Conservation (phyloP, 2,329 filamentous ascomycete genomes). For the Emergomyces orientalis region DNA sequence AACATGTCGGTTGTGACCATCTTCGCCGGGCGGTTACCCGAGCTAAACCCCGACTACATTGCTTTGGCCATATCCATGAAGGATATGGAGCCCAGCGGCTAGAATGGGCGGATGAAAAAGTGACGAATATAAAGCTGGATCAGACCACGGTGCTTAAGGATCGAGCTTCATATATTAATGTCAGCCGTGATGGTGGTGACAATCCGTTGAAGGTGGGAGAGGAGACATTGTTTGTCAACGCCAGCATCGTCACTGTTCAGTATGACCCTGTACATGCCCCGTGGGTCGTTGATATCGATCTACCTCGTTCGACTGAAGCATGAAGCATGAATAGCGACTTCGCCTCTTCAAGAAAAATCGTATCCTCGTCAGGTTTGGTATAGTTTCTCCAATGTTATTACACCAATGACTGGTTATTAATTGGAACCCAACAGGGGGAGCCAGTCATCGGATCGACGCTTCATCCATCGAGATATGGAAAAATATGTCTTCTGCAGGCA, state of each 20-base stretch:
- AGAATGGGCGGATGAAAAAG: conserved; percentile 17
- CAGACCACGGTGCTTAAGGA: conserved; percentile 24
- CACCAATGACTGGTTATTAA: neutral
- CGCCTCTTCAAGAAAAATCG: neutral
- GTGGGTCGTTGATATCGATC: conserved; percentile 49
- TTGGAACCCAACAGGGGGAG: neutral
- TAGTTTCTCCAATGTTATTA: neutral
- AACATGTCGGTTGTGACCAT: conserved; percentile 46
- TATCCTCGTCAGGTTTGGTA: neutral
- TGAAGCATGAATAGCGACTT: neutral
- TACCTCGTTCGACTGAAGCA: conserved; percentile 21
- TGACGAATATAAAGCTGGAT: conserved; percentile 19
- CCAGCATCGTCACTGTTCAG: conserved; percentile 44
- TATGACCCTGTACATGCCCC: conserved; percentile 45
- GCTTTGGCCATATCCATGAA: conserved; percentile 56
- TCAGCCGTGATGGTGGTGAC: conserved; percentile 22
- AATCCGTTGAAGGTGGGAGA: conserved; percentile 34
- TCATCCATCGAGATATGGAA: neutral
- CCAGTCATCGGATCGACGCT: neutral
- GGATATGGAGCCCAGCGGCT: conserved; percentile 40
- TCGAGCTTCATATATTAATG: conserved; percentile 28
- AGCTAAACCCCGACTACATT: conserved; percentile 47
- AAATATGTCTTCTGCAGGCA: neutral
- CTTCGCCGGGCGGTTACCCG: conserved; percentile 44
- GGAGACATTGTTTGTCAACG: conserved; percentile 51